Evolutionary conservation across 164 flowering plant species (phyloP), one percentile per base, ranked within the genome.

Genomic region (Akebia trifoliata): DNA sequence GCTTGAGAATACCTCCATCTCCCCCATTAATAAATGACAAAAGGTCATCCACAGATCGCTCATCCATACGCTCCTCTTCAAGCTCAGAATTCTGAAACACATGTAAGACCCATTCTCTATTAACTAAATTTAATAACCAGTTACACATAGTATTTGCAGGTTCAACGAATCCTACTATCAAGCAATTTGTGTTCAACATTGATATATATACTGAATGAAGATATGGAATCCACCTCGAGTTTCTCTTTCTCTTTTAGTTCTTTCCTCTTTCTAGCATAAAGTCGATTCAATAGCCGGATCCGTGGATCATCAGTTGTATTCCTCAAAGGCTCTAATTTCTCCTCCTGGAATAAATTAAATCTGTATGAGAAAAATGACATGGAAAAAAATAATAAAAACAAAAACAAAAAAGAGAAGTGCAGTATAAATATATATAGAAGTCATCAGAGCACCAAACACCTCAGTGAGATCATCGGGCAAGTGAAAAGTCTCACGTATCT

Each of bases 391-490:
- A 25, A 24, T 7, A 26, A 34, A 45, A 15, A 59, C 3, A 10
- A 21, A 50, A 35, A 56, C 42, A 37, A 44, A 37, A 49, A 26
- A 26, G 1, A 2, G 30, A 56, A 44, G 24, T 12, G 28, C 18
- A n/a, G n/a, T 18, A 55, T 28, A 17, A 44, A 39, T 15, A 45
- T 20, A 22, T n/a, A 24, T 18, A 64, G 32, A 34, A 42, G 50
- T 67, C 55, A n/a, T 36, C 47, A 64, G 20, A 64, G 51, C 42
- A 67, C 26, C 36, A 62, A 60, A 67, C 61, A 90, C 97, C 94
- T 91, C 97, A 20, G 97, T 91, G 28, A 91, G 96, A 69, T 91
- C 97, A 79, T 88, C 97, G 40, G 96, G 97, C 56, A 91, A 65
- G 84, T 88, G 80, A 67, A 91, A 91, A 36, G 77, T 83, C 65